phyloP scores from a whole-genome alignment of 2,329 filamentous ascomycete genomes.

The Penicillium sp. region DNA sequence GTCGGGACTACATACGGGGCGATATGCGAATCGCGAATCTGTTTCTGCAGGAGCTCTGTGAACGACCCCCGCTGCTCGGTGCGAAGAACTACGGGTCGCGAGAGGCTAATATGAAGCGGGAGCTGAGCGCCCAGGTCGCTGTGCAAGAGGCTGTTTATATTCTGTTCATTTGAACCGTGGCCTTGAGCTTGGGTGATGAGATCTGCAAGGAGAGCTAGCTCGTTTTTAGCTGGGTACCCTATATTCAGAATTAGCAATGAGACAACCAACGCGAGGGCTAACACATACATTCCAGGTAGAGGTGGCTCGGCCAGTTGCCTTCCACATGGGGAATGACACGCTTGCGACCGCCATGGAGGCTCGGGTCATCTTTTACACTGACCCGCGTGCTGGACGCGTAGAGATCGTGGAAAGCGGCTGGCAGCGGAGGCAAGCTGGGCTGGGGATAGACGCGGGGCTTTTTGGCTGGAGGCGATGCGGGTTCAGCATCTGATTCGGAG shows the following conservation, averaged over 20 bases:
- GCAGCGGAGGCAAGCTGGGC: slow-evolving; percentile 64
- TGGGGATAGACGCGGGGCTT: slow-evolving; percentile 19
- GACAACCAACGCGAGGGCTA: neutral
- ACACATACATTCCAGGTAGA: slow-evolving; percentile 84
- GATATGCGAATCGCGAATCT: slow-evolving; percentile 43
- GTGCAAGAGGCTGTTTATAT: slow-evolving; percentile 64
- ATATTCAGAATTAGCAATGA: neutral
- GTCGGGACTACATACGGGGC: slow-evolving; percentile 40
- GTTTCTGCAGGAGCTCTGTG: slow-evolving; percentile 50
- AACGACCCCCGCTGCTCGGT: slow-evolving; percentile 70
- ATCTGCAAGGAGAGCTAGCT: slow-evolving; percentile 31
- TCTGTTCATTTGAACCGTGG: slow-evolving; percentile 28
- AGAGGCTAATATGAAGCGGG: slow-evolving; percentile 87
- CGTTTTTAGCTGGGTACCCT: slow-evolving; percentile 41
- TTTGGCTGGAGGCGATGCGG: slow-evolving; percentile 23
- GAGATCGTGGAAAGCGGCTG: slow-evolving; percentile 76
- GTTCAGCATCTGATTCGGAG: slow-evolving; percentile 38
- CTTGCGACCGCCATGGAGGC: slow-evolving; percentile 77
- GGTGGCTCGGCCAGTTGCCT: slow-evolving; percentile 88
- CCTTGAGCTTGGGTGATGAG: slow-evolving; percentile 27
- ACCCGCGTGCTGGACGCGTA: slow-evolving; percentile 78
- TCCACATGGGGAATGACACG: slow-evolving; percentile 76
- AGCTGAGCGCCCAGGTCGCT: slow-evolving; percentile 73
- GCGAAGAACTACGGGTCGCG: slow-evolving; percentile 68
- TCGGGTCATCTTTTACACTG: slow-evolving; percentile 74